A percentile compares a stretch with the other conserved stretches of the same genome.
Conservation (phyloP, 2,329 filamentous ascomycete genomes). For the Pestalotiopsis sp. region DNA sequence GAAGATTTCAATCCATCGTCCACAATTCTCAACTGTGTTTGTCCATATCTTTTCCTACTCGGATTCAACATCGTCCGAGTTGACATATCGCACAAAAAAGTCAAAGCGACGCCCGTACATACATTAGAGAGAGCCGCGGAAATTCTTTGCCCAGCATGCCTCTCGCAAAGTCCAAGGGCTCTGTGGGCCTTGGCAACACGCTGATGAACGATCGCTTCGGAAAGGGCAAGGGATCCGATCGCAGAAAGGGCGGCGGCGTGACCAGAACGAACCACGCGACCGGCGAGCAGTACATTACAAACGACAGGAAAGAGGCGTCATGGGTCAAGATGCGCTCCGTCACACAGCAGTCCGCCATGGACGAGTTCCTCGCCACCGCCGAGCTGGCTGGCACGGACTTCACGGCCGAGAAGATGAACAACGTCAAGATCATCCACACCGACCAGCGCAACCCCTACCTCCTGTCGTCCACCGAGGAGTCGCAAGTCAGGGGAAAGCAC, state of each 20-base stretch:
- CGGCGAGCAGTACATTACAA: constrained; percentile 88
- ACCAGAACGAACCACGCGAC: constrained; percentile 75
- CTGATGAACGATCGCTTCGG: constrained; percentile 99
- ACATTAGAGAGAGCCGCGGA: background rate
- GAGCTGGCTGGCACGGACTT: constrained; percentile 98
- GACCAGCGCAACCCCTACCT: constrained; percentile 96
- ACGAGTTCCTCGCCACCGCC: constrained; percentile 94
- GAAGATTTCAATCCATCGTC: background rate
- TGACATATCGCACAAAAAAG: background rate
- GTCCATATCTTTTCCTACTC: background rate
- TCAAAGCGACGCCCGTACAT: background rate
- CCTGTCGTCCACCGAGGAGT: constrained; percentile 82
- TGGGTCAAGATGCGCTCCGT: constrained; percentile 99
- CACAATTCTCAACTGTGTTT: background rate
- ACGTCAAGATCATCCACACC: constrained; percentile 96
- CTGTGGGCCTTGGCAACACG: constrained; percentile 91
- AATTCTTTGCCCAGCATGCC: constrained; percentile 45
- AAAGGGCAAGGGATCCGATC: constrained; percentile 83
- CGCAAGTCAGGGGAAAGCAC: constrained; percentile 77
- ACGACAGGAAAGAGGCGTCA: constrained; percentile 84
- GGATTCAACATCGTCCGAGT: background rate
- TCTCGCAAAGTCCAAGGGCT: constrained; percentile 88
- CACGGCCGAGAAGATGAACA: constrained; percentile 98
- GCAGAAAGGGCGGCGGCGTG: constrained; percentile 66
- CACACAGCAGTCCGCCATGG: constrained; percentile 92